Evolutionary conservation across 2,329 filamentous ascomycete species (phyloP), one percentile per base, ranked within the genome.

Genomic region (Verticillium nubilum): DNA sequence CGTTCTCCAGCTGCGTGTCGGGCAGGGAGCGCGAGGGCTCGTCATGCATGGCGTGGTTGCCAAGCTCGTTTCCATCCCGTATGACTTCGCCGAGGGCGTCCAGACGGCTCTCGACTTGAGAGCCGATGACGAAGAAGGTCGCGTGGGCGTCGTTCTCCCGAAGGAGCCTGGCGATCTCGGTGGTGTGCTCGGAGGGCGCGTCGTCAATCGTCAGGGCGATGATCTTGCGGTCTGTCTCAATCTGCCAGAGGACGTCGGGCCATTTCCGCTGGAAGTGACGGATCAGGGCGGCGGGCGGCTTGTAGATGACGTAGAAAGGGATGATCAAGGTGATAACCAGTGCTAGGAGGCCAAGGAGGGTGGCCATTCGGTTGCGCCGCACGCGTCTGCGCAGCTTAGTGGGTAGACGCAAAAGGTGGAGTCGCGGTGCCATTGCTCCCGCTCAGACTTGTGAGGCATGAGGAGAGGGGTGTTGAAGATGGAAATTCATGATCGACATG

Each of bases 181-280:
- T 69, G 2, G 92, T 96, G 71, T 90, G 81, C 52, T 81, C 74
- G 1, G 89, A 93, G 0, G 92, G 92, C 28, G 87, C 89, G 74
- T 97, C 92, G 76, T 97, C 92, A 67, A 97, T 88, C 1, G 91
- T 96, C 42, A 97, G 80, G 0, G 91, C 92, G 19, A 97, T 80
- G 27, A 94, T 74, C 68, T 88, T 90, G 54, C 83, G 76, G 9
- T 75, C 67, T 1, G 82, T 80, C 31, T 69, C 67, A 52, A 90
- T 81, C 65, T 90, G 87, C 80, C 89, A 96, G 15, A 96, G 80
- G 3, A 96, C 89, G 67, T 92, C 87, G 1, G 91, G 90, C 82
- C 89, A 93, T 62, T 83, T 85, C 65, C 76, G 76, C 67, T 87
- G 83, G 61, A 96, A 84, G 76, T 89, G 88, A 60, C 78, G 76